Percentiles rank a stretch among this genome's conserved stretches.
Conservation (phyloP, 352 stramenopile species). For the Phytopythium vexans region DNA sequence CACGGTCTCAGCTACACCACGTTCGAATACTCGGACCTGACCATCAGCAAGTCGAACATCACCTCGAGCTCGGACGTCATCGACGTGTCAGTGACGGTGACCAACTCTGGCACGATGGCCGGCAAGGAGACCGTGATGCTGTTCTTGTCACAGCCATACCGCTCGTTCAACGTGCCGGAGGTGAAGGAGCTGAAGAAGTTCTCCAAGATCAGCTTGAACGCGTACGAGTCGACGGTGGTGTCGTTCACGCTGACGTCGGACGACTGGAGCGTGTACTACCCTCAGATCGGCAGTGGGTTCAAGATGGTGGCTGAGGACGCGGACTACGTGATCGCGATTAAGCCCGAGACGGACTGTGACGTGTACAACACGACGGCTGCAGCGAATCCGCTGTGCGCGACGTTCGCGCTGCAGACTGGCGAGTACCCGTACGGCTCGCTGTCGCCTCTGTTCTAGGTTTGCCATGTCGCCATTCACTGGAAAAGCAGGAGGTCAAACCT, state of each 20-base stretch:
- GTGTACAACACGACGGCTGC: too few relatives aligned
- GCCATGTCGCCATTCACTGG: too few relatives aligned
- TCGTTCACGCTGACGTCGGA: conserved; percentile 33
- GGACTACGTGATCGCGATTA: too few relatives aligned
- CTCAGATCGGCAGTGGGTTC: too few relatives aligned
- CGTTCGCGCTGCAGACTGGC: too few relatives aligned
- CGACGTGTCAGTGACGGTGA: conserved; percentile 48
- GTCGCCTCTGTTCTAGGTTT: conserved; percentile 16
- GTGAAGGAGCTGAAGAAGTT: conserved; percentile 82
- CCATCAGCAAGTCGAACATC: conserved; percentile 34
- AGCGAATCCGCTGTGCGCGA: too few relatives aligned
- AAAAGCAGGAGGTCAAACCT: too few relatives aligned
- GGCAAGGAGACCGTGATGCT: conserved; percentile 77
- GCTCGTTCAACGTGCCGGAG: conserved; percentile 56
- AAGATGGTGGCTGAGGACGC: too few relatives aligned
- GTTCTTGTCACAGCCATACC: conserved; percentile 64
- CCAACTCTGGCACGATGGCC: conserved; percentile 45
- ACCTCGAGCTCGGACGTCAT: conserved; percentile 15
- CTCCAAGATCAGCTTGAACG: conserved; percentile 57
- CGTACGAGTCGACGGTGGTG: conserved; percentile 27
- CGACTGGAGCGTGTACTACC: conserved; percentile 60
- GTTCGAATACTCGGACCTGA: too few relatives aligned
- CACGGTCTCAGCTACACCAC: conserved; percentile 65
- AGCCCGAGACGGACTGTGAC: too few relatives aligned
- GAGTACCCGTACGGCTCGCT: conserved; percentile 22